Evolutionary conservation across 2,329 filamentous ascomycete genomes (phyloP).

Genomic region (Colletotrichum sp.): DNA sequence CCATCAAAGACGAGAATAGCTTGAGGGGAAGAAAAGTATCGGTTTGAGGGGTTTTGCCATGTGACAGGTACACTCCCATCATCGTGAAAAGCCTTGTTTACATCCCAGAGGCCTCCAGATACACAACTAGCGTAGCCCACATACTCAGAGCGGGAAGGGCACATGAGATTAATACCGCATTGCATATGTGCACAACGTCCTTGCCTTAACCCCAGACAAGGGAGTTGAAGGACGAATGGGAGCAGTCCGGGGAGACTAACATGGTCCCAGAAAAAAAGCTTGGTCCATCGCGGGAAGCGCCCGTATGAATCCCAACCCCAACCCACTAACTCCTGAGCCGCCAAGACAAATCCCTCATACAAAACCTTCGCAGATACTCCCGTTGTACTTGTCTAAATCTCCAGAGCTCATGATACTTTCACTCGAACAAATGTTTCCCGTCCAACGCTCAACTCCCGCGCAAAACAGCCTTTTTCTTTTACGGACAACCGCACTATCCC

Average conservation of each 20-base stretch:
- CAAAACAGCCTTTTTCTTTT: not conserved
- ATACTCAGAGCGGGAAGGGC: not conserved
- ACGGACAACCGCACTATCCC: not conserved
- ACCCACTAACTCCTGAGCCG: not conserved
- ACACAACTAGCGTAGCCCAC: not conserved
- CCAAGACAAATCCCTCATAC: not conserved
- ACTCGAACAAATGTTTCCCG: not conserved
- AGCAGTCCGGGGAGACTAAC: not conserved
- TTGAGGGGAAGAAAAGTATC: not conserved
- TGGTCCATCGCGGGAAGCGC: not conserved
- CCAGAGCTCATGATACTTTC: not conserved
- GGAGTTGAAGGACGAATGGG: not conserved
- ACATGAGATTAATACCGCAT: slow-evolving; percentile 4
- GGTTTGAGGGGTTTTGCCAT: not conserved
- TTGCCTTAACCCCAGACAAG: not conserved
- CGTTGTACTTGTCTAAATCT: not conserved
- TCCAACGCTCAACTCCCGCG: not conserved
- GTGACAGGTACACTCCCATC: not conserved
- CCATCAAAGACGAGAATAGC: not conserved
- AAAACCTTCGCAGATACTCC: not conserved
- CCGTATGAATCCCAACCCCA: not conserved
- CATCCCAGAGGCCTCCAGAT: not conserved
- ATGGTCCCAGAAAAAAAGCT: not conserved
- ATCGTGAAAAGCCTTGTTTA: not conserved
- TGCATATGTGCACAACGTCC: not conserved